These are phyloP conservation scores for Ogataea nakhonphanomensis DNA, from an alignment of 805 yeast genomes.

Conservation along the genomic window DNA sequence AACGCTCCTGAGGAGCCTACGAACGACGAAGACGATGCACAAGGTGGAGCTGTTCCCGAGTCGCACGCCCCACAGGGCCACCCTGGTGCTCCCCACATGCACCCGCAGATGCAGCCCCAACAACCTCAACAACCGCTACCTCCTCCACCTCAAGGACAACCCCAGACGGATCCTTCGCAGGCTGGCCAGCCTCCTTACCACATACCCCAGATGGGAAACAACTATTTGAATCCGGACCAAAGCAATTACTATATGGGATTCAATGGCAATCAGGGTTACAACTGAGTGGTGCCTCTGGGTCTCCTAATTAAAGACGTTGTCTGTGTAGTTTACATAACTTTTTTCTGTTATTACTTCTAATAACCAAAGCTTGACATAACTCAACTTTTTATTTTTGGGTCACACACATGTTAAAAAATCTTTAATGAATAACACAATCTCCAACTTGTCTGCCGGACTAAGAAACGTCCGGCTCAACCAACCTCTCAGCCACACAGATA, in stretches of 20 bases:
- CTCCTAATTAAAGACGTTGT: slow-evolving; percentile 7
- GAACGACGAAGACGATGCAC: slow-evolving; percentile 51
- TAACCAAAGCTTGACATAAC: background rate
- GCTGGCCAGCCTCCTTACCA: slow-evolving; percentile 24
- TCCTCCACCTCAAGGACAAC: slow-evolving; percentile 27
- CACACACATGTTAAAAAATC: slow-evolving; percentile 7
- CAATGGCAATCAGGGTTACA: slow-evolving; percentile 29
- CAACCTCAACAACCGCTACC: slow-evolving; percentile 32
- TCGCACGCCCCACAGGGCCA: slow-evolving; percentile 21
- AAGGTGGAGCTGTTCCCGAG: slow-evolving; percentile 17
- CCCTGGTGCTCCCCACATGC: slow-evolving; percentile 29
- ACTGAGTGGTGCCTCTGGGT: slow-evolving; percentile 6
- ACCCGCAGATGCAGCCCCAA: slow-evolving; percentile 34
- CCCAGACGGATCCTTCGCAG: slow-evolving; percentile 22
- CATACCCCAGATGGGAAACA: slow-evolving; percentile 26
- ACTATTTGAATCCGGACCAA: slow-evolving; percentile 28
- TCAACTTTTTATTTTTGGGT: background rate
- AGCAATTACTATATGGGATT: slow-evolving; percentile 28
- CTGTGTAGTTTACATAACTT: slow-evolving; percentile 7
- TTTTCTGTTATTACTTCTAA: slow-evolving; percentile 5
- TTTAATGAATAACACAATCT: slow-evolving; percentile 27
- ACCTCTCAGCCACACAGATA: slow-evolving; percentile 34
- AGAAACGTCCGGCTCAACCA: slow-evolving; percentile 33
- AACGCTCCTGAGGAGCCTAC: slow-evolving; percentile 91
- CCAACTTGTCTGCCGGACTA: slow-evolving; percentile 40